phyloP scores from a whole-genome alignment of 371 early-diverging fungal genomes.

The Parasitella parasitica region DNA sequence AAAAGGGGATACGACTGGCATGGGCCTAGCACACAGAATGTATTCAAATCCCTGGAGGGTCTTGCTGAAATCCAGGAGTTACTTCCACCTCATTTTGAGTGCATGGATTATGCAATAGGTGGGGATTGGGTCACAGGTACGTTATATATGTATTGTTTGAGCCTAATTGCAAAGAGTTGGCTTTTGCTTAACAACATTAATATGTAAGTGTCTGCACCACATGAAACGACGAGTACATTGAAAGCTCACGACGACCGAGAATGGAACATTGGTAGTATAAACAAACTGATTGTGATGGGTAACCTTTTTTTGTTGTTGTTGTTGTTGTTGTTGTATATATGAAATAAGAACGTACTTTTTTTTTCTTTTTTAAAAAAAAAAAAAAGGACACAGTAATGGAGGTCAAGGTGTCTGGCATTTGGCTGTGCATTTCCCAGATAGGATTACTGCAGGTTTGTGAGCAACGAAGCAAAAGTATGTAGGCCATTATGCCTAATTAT shows the following conservation, averaged over 20 bases:
- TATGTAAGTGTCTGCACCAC: constrained; percentile 15
- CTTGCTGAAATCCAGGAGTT: constrained; percentile 15
- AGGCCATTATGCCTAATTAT: background rate
- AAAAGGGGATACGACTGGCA: constrained; percentile 61
- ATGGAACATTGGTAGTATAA: constrained; percentile 18
- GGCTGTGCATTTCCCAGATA: constrained; percentile 67
- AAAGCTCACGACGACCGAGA: constrained; percentile 9
- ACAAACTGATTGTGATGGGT: constrained; percentile 25
- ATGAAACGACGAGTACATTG: constrained; percentile 8
- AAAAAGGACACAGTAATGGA: constrained; percentile 78
- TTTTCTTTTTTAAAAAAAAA: too few species aligned
- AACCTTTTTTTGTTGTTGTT: background rate
- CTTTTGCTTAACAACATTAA: too few species aligned
- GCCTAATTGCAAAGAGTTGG: background rate
- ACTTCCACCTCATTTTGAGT: constrained; percentile 20
- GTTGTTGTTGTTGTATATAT: too few species aligned
- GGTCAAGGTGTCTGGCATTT: constrained; percentile 79
- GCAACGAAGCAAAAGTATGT: background rate
- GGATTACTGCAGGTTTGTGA: constrained; percentile 57
- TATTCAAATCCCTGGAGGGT: constrained; percentile 32
- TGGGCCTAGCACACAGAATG: constrained; percentile 48
- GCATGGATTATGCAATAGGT: constrained; percentile 3
- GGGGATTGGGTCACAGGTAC: constrained; percentile 23
- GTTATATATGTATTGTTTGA: background rate
- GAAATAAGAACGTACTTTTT: too few species aligned